Percentiles rank a stretch among this genome's conserved stretches.
Evolutionary conservation across 371 early-diverging fungal species (phyloP).

Genomic region (Apophysomyces ossiformis): DNA sequence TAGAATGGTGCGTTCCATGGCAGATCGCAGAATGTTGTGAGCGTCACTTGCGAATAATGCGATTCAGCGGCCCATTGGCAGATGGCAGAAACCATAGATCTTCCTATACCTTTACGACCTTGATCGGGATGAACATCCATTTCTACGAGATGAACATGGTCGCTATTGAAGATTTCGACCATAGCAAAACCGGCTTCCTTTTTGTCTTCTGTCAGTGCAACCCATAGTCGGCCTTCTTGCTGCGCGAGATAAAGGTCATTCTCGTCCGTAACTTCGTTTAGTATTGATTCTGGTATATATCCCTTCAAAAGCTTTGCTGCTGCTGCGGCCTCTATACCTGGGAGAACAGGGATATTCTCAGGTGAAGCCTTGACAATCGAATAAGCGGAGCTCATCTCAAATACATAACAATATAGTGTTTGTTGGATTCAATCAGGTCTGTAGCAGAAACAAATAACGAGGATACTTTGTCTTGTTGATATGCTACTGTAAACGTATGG

Average conservation of each 20-base stretch:
- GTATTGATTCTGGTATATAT: background rate
- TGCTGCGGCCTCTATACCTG: background rate
- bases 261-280: slow-evolving; percentile 2
- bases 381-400: background rate
- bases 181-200: background rate
- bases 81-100: background rate
- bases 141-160: slow-evolving; percentile 1
- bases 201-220: background rate
- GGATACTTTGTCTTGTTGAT: too few relatives aligned
- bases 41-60: background rate
- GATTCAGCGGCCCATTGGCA: background rate
- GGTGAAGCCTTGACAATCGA: background rate
- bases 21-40: background rate
- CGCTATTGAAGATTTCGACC: background rate
- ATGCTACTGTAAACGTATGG: too few relatives aligned
- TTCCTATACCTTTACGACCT: background rate
- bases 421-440: too few relatives aligned
- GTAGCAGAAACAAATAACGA: too few relatives aligned
- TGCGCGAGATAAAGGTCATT: background rate
- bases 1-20: slow-evolving; percentile 4
- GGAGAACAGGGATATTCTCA: background rate
- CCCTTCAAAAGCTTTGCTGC: background rate
- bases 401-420: too few relatives aligned
- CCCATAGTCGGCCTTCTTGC: background rate
- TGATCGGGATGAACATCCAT: slow-evolving; percentile 3